Percentiles rank a stretch among this genome's conserved stretches.
These are phyloP conservation scores for Thoreauomyces humboldtii DNA, from an alignment of 192 early-diverging fungal species.

Conservation along the genomic window DNA sequence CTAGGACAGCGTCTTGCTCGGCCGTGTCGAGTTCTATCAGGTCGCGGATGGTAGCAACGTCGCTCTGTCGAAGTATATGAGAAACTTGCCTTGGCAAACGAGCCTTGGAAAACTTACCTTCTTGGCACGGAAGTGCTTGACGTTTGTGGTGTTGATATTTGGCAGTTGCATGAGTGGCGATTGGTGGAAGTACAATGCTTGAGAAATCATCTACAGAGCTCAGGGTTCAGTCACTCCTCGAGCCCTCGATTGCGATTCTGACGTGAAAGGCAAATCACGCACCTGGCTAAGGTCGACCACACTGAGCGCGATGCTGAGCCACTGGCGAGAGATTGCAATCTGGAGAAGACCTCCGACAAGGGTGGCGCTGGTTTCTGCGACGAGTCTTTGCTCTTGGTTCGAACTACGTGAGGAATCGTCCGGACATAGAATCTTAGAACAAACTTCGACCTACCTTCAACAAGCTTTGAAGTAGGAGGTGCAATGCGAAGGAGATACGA, in stretches of 20 bases:
- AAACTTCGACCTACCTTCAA: conserved; percentile 14
- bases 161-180: conserved; percentile 85
- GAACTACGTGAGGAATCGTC: neutral
- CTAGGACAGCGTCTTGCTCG: conserved; percentile 12
- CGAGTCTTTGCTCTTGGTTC: conserved; percentile 54
- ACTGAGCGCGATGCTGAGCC: conserved; percentile 67
- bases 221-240: no score
- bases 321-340: conserved; percentile 81
- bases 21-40: conserved; percentile 63
- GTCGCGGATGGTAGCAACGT: conserved; percentile 63
- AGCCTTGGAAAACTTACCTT: conserved; percentile 51
- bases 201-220: conserved; percentile 78
- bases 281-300: conserved; percentile 84
- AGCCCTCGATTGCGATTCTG: neutral
- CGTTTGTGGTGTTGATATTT: conserved; percentile 62
- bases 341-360: conserved; percentile 86
- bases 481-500: conserved; percentile 79
- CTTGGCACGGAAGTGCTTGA: conserved; percentile 63
- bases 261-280: conserved; percentile 2
- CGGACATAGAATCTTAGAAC: neutral
- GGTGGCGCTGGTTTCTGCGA: conserved; percentile 69
- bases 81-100: no score
- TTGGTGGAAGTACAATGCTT: conserved; percentile 79
- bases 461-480: conserved; percentile 52
- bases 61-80: conserved; percentile 28